Evolutionary conservation across 768 basidiomycete species (phyloP), one percentile per base, ranked within the genome.

Genomic region (Lanmaoa rubissima): DNA sequence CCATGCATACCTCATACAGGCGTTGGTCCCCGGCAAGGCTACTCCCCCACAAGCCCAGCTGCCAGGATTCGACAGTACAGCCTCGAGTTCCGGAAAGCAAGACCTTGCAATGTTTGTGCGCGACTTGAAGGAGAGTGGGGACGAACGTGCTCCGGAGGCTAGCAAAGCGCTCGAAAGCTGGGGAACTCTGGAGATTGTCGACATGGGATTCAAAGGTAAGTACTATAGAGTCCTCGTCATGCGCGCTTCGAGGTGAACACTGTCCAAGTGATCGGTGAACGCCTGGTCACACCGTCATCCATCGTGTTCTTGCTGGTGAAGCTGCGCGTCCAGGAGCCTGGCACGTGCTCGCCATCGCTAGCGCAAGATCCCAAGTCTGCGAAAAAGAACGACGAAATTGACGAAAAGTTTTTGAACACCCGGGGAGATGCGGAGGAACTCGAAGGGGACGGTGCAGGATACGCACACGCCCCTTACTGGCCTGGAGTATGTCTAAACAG

Each of bases 391-490:
- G 84, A 84, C 34, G 82, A 84, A 58, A 82, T 81, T 55, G 88
- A 92, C 49, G 80, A 87, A 46, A 79, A 84, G 58, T 92, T 94
- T 73, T 76, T 95, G 45, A 74, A 72, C 19, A 79, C 81, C 34
- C 78, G 83, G 21, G 79, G 78, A 34, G 86, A 88, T 5, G 76
- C 80, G 0, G 91, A 92, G 62, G 85, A 87, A 49, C 60, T 85
- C 0, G 71, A 76, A n/a, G 75, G 75, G 28, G 66, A 66, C n/a
- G 61, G 74, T 11, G 75, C 75, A 50, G 83, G 80, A 28, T 85
- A 76, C 56, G 94, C 89, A n/a, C 95, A 99, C 69, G 92, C 95
- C 8, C 96, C 96, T 5, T 81, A 83, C 66, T 98, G 94, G 94
- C 94, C 96, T 54, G 83, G 80, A 57, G 94, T 95, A 64, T 43